Evolutionary conservation across 495 filamentous ascomycete species (phyloP).

Genomic region (Trichoderma gamsii): DNA sequence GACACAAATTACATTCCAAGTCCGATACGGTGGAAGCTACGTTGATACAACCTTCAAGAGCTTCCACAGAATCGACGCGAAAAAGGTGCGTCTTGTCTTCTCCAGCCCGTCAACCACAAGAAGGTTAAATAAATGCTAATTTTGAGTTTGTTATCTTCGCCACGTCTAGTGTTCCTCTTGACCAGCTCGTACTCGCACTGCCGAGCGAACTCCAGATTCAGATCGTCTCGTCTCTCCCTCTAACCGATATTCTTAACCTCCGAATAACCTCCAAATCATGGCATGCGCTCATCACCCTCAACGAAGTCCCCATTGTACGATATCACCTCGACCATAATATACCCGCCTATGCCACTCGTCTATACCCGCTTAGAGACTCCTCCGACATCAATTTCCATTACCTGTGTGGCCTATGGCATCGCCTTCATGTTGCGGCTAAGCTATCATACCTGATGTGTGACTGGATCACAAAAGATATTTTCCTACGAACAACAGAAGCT

Average conservation of each 20-base stretch:
- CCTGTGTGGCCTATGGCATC: constrained; percentile 53
- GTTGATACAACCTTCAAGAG: neutral
- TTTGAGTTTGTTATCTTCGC: neutral
- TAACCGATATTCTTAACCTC: constrained; percentile 47
- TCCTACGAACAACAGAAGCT: constrained; percentile 44
- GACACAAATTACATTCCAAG: constrained; percentile 18
- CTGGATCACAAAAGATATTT: constrained; percentile 52
- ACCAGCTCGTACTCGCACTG: constrained; percentile 44
- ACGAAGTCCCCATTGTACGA: constrained; percentile 50
- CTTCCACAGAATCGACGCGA: constrained; percentile 18
- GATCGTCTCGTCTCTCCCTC: constrained; percentile 48
- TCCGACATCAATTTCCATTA: constrained; percentile 46
- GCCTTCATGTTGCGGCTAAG: constrained; percentile 50
- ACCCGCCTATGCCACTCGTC: constrained; percentile 45
- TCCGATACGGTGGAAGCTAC: neutral
- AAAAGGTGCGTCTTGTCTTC: constrained; percentile 18
- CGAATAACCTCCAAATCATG: constrained; percentile 47
- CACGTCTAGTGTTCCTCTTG: constrained; percentile 32
- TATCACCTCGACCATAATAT: constrained; percentile 50
- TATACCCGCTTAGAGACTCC: constrained; percentile 43
- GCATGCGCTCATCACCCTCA: constrained; percentile 48
- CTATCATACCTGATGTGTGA: constrained; percentile 48
- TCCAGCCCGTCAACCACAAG: neutral
- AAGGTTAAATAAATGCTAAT: neutral
- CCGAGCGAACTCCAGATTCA: constrained; percentile 52